Percentiles rank a stretch among this genome's conserved stretches.
Evolutionary conservation across 1,284 basidiomycete genomes (phyloP).

Genomic region (Boletus holoroseus): DNA sequence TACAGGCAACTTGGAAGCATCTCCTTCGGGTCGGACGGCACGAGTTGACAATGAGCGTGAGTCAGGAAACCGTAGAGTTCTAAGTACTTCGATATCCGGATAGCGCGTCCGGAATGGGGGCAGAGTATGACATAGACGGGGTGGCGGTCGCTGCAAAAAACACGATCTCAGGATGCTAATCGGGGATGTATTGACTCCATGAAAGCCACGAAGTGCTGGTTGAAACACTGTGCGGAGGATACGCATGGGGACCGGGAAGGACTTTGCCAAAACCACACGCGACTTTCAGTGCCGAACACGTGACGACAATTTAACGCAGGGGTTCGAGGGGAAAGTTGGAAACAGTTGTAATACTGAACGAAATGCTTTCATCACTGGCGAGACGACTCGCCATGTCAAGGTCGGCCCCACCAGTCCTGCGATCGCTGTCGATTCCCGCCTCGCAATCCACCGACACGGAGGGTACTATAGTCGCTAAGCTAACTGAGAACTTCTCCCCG

Average conservation of each 20-base stretch:
- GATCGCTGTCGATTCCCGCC: slow-evolving; percentile 23
- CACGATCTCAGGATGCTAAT: slow-evolving; percentile 11
- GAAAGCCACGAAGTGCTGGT: slow-evolving; percentile 14
- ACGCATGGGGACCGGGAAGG: slow-evolving; percentile 9
- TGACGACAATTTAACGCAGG: slow-evolving; percentile 10
- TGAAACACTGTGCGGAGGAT: slow-evolving; percentile 22
- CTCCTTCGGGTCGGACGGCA: slow-evolving; percentile 20
- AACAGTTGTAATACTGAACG: not conserved
- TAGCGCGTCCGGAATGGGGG: slow-evolving; percentile 2
- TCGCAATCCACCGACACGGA: slow-evolving; percentile 20
- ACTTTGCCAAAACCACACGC: not conserved
- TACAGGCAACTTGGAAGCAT: slow-evolving; percentile 42
- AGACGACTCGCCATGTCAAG: slow-evolving; percentile 25
- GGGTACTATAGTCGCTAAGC: slow-evolving; percentile 63
- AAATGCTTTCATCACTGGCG: slow-evolving; percentile 25
- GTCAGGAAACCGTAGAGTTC: slow-evolving; percentile 24
- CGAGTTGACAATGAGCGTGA: slow-evolving; percentile 44
- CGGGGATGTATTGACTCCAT: slow-evolving; percentile 1
- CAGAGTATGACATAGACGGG: slow-evolving; percentile 3
- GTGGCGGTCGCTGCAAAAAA: slow-evolving; percentile 2
- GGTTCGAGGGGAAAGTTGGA: too few species aligned
- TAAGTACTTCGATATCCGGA: slow-evolving; percentile 5
- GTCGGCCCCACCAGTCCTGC: slow-evolving; percentile 10
- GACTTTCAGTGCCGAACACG: slow-evolving; percentile 13
- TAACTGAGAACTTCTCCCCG: slow-evolving; percentile 70